Base-by-base conservation (phyloP, 2,329 filamentous ascomycete genomes). In the Colletotrichum graminicola region DNA sequence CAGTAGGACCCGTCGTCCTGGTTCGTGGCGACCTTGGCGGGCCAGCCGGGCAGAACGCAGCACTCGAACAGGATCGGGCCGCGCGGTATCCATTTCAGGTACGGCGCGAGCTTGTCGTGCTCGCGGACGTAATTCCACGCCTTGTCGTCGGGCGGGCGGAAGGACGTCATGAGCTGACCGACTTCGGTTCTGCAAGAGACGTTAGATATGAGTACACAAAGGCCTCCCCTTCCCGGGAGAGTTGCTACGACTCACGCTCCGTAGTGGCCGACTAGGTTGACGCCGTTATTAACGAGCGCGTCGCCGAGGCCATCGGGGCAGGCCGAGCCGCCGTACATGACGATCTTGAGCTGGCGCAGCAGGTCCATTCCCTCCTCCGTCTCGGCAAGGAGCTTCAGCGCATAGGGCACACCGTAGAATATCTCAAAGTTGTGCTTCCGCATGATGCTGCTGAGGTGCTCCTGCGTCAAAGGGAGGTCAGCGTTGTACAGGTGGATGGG, bases 361-460 rank as follows among this genome's bases (percentile, higher is more conserved):
- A 80, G 79, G 1, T 79, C 75, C 18, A 90, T 82, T 0, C 90
- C 91, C 23, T 86, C 83, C 0, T 86, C 80, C 0, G 85, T 84
- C 76, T 92, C 91, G 0, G 86, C 85, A 1, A 92, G 81, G 0
- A 93, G 79, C 75, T 92, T 92, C 23, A 93, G 77, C 0, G 88
- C 86, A 73, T 92, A 92, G 0, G 91, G 90, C 0, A 92, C 90
- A 3, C 83, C 85, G 67, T 90, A 86, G 41, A 92, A 86, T 26
- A 87, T 85, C 64, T 91, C 84, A 0, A 87, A 83, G 23, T 83
- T 73, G 67, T 83, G 76, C 10, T 76, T 77, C 10, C 78, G 74
- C 74, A 89, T 82, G 14, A 83, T 83, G 6, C 79, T 76, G 1
- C 87, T 77, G 1, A 90, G 78, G 21, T 84, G 81, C n/a, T 82